Evolutionary conservation across 106 monocot genomes (phyloP).

Genomic region (Gastrodia elata): DNA sequence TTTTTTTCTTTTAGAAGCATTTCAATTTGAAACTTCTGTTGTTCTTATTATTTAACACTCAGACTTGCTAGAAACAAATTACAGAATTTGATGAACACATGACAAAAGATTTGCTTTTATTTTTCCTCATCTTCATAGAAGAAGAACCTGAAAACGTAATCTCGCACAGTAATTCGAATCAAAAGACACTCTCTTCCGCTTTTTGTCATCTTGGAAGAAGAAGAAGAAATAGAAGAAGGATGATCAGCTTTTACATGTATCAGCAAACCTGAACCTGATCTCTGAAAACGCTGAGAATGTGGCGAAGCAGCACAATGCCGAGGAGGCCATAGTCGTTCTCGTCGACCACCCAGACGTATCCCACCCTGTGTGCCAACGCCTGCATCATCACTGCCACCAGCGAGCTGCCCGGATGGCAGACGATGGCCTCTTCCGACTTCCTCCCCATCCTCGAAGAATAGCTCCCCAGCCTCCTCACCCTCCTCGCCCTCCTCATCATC

Average conservation of each 20-base stretch:
- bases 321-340: constrained; percentile 37
- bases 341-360: constrained; percentile 71
- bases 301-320: constrained; percentile 28
- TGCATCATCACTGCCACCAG: constrained; percentile 76
- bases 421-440: constrained; percentile 48
- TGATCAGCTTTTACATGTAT: no score
- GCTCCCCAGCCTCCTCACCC: constrained; percentile 18
- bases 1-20: neutral
- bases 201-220: no score
- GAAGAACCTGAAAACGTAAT: neutral
- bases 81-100: no score
- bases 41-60: no score
- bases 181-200: no score
- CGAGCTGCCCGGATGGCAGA: constrained; percentile 54
- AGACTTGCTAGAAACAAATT: no score
- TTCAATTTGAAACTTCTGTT: no score
- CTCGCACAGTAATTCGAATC: neutral
- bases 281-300: constrained; percentile 27
- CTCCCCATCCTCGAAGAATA: constrained; percentile 46
- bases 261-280: neutral
- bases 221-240: no score
- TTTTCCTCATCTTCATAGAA: no score
- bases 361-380: constrained; percentile 61
- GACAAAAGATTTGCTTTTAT: neutral
- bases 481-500: constrained; percentile 1